A percentile compares a stretch with the other conserved stretches of the same genome.
Conservation (phyloP, 1,284 basidiomycete genomes). For the Cronartium quercuum region DNA sequence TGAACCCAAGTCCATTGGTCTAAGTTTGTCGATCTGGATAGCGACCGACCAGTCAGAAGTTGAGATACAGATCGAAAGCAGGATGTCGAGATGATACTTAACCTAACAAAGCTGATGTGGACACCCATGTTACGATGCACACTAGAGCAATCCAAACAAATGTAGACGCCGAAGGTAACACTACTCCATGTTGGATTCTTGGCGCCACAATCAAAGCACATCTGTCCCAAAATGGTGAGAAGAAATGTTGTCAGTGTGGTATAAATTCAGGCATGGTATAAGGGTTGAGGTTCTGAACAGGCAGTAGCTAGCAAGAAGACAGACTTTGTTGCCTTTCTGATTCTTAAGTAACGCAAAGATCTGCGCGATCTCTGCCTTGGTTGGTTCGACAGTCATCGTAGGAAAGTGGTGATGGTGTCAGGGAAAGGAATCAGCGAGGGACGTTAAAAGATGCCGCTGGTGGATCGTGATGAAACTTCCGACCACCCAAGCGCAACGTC, state of each 20-base stretch:
- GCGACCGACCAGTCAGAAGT: constrained; percentile 17
- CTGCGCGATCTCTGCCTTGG: constrained; percentile 28
- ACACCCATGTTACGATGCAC: constrained; percentile 96
- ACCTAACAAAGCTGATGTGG: constrained; percentile 96
- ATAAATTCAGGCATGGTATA: neutral
- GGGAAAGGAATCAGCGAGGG: too few species aligned
- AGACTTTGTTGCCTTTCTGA: constrained; percentile 35
- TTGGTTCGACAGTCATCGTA: constrained; percentile 22
- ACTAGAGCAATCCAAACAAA: constrained; percentile 94
- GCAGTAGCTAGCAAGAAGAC: neutral
- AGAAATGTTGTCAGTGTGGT: neutral
- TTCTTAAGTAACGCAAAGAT: constrained; percentile 34
- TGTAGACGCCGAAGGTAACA: constrained; percentile 93
- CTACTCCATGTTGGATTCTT: constrained; percentile 98
- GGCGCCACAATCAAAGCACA: constrained; percentile 93
- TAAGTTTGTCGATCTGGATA: constrained; percentile 83
- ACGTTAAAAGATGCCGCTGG: too few species aligned
- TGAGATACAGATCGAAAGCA: neutral
- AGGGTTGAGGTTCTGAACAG: neutral
- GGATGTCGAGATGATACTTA: constrained; percentile 28
- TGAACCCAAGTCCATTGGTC: constrained; percentile 90
- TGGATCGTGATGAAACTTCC: too few species aligned
- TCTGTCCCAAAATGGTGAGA: constrained; percentile 55
- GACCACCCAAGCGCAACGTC: too few species aligned
- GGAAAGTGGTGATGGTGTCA: too few species aligned